Base-by-base conservation (phyloP, 805 yeast species). In the Ogataea nitratoaversa region DNA sequence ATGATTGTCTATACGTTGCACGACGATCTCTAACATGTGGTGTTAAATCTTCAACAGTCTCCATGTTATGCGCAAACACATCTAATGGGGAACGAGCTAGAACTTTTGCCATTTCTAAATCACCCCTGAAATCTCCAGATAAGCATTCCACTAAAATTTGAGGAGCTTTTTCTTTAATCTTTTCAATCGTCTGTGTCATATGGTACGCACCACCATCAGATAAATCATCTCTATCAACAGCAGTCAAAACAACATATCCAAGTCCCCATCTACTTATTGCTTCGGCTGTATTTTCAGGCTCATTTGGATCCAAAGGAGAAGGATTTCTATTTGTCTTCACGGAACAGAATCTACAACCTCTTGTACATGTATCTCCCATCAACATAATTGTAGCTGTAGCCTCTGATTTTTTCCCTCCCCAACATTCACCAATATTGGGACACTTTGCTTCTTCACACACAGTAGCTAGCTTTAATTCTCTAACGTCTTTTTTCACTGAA, bases 381-480 rank as follows among this genome's bases (percentile, higher is more conserved):
- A 93, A 71, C 99, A 93, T 93, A 52, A 93, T 93, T 2, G 99
- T 93, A 5, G 96, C 96, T 7, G 96, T 88, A 3, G 99, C 97
- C 48, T 88, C 91, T 6, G 91, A 78, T 61, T 90, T 83, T 54
- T 82, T 78, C 23, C 99, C 99, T 41, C 99, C 98, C 99, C 99
- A 93, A 65, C 99, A 93, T 62, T 93, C 99, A 38, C 98, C 96
- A 47, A 93, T 93, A 62, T 93, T 93, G n/a, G 99, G 99, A 66
- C 99, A 93, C 58, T 93, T 83, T 4, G 99, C 99, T 58, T 93
- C 99, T 64, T 93, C 98, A 66, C 99, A 93, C 23, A 93, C 99
- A 0, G 99, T 93, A 28, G 96, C 84, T 37, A 93, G 69, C 48
- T 88, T 87, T 44, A 93, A 69, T 43, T 95, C 97, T 45, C 88